Percentiles rank a stretch among this genome's conserved stretches.
phyloP scores from a whole-genome alignment of 768 basidiomycete species.

The Harrya chromipes region DNA sequence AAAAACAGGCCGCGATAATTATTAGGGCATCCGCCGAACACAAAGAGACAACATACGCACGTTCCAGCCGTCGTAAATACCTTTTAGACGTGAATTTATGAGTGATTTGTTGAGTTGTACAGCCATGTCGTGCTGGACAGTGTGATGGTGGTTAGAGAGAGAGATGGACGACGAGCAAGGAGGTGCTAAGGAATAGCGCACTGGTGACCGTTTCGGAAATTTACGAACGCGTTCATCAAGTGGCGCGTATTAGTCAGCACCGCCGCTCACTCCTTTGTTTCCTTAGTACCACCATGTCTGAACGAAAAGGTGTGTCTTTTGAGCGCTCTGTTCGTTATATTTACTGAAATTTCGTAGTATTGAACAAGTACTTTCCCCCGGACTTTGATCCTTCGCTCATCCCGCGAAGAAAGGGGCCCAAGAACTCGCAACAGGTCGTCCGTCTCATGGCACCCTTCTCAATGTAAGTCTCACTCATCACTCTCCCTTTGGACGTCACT shows the following conservation, averaged over 20 bases:
- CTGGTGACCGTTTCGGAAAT: constrained; percentile 27
- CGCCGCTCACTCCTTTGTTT: constrained; percentile 2
- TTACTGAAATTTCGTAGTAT: constrained; percentile 45
- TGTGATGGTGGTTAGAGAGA: constrained; percentile 3
- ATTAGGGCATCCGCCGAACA: constrained; percentile 12
- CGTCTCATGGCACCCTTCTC: constrained; percentile 99
- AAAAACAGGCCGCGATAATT: constrained; percentile 3
- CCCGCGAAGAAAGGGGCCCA: constrained; percentile 82
- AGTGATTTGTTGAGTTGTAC: constrained; percentile 68
- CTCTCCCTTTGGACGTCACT: constrained; percentile 1
- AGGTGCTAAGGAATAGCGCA: constrained; percentile 6
- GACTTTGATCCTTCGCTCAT: constrained; percentile 98
- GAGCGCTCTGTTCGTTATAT: background rate
- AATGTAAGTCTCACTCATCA: constrained; percentile 55
- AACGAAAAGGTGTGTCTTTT: constrained; percentile 66
- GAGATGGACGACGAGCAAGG: constrained; percentile 15
- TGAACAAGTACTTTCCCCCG: constrained; percentile 96
- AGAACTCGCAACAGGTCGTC: constrained; percentile 95
- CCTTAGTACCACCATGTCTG: constrained; percentile 60
- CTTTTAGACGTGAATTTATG: constrained; percentile 56
- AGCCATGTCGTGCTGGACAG: constrained; percentile 41
- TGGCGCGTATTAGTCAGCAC: constrained; percentile 30
- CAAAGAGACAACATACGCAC: constrained; percentile 36
- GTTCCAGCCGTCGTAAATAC: constrained; percentile 60
- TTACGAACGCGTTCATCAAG: constrained; percentile 28